phyloP scores from a whole-genome alignment of 345 rosid species.

The rapeseed (Brassica napus) region Da-Ae NC_063436.1:3193001-3193500 shows the following conservation, averaged over 20 bases:
- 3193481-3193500: background rate
- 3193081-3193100: slow-evolving; percentile 38
- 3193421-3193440: slow-evolving; percentile 31
- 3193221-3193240: background rate
- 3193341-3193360: background rate
- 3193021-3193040: slow-evolving; percentile 19
- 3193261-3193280: background rate
- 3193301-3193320: background rate
- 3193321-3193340: background rate
- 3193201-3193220: no score
- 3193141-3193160: slow-evolving; percentile 20
- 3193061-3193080: slow-evolving; percentile 29
- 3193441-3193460: slow-evolving; percentile 26
- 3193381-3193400: background rate
- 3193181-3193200: no score
- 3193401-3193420: background rate
- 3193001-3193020: slow-evolving; percentile 18
- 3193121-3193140: slow-evolving; percentile 45
- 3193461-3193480: slow-evolving; percentile 13
- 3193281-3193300: background rate
- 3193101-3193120: slow-evolving; percentile 37
- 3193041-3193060: slow-evolving; percentile 39
- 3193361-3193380: background rate
- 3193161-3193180: background rate
- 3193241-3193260: background rate